These are phyloP conservation scores for Wickerhamiella azyma DNA, from an alignment of 805 yeast genomes.

Conservation along the genomic window DNA sequence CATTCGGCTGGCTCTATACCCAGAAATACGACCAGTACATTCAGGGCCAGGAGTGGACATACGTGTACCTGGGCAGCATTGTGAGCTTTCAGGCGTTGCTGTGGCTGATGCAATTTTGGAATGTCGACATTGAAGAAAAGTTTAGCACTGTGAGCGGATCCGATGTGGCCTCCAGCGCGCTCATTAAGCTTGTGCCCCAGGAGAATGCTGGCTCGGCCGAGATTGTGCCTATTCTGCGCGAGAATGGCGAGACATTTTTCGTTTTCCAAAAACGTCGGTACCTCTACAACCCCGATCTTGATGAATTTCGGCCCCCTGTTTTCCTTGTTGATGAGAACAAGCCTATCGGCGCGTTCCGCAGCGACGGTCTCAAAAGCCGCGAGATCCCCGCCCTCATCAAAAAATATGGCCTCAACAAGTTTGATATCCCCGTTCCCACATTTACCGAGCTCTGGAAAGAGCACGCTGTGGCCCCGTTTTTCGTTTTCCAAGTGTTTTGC, in stretches of 20 bases:
- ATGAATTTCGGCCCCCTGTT: constrained; percentile 65
- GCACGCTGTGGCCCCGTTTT: constrained; percentile 96
- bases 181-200: constrained; percentile 64
- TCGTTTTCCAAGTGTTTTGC: constrained; percentile 91
- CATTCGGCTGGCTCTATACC: constrained; percentile 49
- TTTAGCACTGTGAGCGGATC: constrained; percentile 53
- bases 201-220: constrained; percentile 79
- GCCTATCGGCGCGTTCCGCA: constrained; percentile 42
- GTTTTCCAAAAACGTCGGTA: constrained; percentile 87
- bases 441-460: constrained; percentile 84
- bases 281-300: constrained; percentile 42
- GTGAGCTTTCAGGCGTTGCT: constrained; percentile 60
- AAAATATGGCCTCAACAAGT: constrained; percentile 69
- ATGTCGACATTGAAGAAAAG: constrained; percentile 47
- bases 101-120: constrained; percentile 93
- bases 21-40: constrained; percentile 67
- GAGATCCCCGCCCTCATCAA: constrained; percentile 32
- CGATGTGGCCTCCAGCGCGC: constrained; percentile 48
- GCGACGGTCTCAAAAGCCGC: constrained; percentile 33
- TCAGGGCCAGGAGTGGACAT: constrained; percentile 91
- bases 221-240: constrained; percentile 49
- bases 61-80: constrained; percentile 65
- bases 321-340: constrained; percentile 46
- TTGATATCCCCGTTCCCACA: constrained; percentile 92
- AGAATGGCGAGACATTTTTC: constrained; percentile 52